phyloP scores from a whole-genome alignment of 768 basidiomycete species.

The Grammothele lineata region DNA sequence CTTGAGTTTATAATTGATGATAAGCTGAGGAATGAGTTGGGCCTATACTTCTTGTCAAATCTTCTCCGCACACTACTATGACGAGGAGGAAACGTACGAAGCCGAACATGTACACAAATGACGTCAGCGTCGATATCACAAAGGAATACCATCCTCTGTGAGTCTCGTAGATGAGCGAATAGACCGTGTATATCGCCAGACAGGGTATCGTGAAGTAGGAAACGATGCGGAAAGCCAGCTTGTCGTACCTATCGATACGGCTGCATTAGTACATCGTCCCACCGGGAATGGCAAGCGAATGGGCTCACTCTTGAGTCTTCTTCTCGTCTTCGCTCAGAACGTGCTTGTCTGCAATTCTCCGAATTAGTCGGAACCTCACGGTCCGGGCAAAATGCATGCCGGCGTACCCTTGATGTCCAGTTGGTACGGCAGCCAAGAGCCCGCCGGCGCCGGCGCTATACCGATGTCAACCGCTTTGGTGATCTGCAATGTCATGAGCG shows the following conservation, averaged over 20 bases:
- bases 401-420: constrained; percentile 74
- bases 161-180: constrained; percentile 76
- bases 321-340: constrained; percentile 95
- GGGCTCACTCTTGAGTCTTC: constrained; percentile 90
- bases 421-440: constrained; percentile 71
- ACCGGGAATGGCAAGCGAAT: neutral
- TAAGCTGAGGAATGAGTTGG: constrained; percentile 81
- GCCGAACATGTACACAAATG: constrained; percentile 95
- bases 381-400: no score
- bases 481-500: constrained; percentile 54
- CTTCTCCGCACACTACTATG: constrained; percentile 1
- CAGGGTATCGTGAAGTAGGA: constrained; percentile 85
- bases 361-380: no score
- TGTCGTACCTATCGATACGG: constrained; percentile 62
- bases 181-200: constrained; percentile 70
- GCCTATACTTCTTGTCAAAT: constrained; percentile 53
- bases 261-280: neutral
- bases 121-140: constrained; percentile 87
- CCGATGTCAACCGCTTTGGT: constrained; percentile 89
- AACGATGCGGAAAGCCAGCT: constrained; percentile 91
- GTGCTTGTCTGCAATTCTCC: constrained; percentile 68
- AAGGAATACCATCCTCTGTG: constrained; percentile 98
- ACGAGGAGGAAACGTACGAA: constrained; percentile 62
- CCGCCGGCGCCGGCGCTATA: constrained; percentile 55
- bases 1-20: constrained; percentile 98